Evolutionary conservation across 1,139 yeast genomes (phyloP), one percentile per base, ranked within the genome.

Genomic region (Schizosaccharomyces versatilis): DNA sequence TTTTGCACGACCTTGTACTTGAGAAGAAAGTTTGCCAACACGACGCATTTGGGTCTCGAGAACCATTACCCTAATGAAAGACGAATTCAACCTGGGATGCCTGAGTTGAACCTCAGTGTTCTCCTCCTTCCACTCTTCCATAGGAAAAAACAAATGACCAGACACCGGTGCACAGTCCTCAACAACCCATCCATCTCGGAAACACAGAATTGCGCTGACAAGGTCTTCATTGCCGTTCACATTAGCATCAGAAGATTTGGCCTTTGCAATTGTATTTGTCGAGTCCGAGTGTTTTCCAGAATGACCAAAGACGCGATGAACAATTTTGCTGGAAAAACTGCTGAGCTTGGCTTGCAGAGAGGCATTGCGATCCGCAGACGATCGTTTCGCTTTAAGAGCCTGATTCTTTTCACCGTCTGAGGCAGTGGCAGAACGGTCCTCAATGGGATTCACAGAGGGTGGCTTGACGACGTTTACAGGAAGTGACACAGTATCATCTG

Each of bases 31-130:
- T 15, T 49, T 49, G 2, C 52, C 52, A 38, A 38, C 52, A 15
- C 19, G 41, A 17, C 52, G 52, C 52, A 49, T 49, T 38, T 38
- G 42, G n/a, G 19, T 9, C 38, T 49, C 52, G 5, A 49, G 19
- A 10, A 49, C 52, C 12, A 14, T 19, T 10, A 49, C 42, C 41
- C 52, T 36, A 12, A 49, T 19, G 12, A 49, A 49, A 38, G 19
- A 14, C 40, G 52, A 24, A 36, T 49, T 49, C 7, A 39, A 39
- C 12, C 52, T 36, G 3, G 52, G 52, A 38, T 38, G 42, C 15
- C 52, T 14, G 3, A 39, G 10, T 12, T 49, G 40, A 9, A 7
- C 14, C 8, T 32, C 15, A n/a, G 15, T 36, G 32, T n/a, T 17
- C 8, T n/a, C 36, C 19, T 44, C 36, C n/a, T 44, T 10, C 49